phyloP scores from a whole-genome alignment of 257 asterid genomes.

The Solanum corneliomulleri region DNA sequence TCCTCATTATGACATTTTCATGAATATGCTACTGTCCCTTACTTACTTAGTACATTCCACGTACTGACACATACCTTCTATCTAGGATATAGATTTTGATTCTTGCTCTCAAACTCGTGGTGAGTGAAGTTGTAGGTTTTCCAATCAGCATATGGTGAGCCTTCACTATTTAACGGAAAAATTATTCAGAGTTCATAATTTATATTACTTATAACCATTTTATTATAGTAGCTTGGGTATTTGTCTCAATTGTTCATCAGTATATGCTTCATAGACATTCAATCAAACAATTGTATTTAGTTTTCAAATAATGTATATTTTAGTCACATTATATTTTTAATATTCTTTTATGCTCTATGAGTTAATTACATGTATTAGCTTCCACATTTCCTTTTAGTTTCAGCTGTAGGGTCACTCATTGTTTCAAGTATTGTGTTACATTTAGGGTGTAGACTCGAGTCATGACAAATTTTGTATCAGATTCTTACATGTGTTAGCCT shows the following conservation, averaged over 20 bases:
- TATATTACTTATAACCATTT: too few species aligned
- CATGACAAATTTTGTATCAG: not conserved
- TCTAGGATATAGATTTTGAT: not conserved
- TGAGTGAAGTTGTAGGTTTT: not conserved
- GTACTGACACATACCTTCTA: not conserved
- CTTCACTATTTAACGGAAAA: too few species aligned
- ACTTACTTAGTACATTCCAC: not conserved
- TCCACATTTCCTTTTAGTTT: not conserved
- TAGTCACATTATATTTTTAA: not conserved
- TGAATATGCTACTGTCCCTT: too few species aligned
- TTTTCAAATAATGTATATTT: not conserved
- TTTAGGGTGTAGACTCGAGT: not conserved
- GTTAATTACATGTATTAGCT: not conserved
- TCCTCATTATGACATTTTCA: too few species aligned
- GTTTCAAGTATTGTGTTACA: not conserved
- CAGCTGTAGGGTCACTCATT: not conserved
- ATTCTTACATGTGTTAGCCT: not conserved
- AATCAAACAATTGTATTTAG: too few species aligned
- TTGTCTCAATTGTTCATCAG: too few species aligned
- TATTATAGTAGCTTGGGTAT: too few species aligned
- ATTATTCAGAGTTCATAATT: too few species aligned
- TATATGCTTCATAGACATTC: too few species aligned
- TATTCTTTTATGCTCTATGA: not conserved
- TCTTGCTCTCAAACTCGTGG: not conserved
- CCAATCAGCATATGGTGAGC: not conserved